These are phyloP conservation scores for Sutorius eximius DNA, from an alignment of 1,284 basidiomycete species.

Conservation along the genomic window DNA sequence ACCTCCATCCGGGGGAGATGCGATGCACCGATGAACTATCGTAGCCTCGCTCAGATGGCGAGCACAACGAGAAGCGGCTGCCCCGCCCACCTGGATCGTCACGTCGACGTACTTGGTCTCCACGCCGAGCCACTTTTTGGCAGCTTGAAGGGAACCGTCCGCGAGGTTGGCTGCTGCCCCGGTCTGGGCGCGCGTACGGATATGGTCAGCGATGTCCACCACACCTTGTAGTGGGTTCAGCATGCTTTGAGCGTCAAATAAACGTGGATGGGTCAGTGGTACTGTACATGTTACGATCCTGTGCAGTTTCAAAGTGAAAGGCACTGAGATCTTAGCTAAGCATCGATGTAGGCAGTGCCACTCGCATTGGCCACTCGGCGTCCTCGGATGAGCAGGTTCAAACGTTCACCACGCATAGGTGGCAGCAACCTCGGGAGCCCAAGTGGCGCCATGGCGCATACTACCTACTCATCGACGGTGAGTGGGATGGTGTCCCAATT, in stretches of 20 bases:
- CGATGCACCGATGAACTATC: slow-evolving; percentile 66
- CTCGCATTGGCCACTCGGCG: too few species aligned
- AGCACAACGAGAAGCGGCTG: neutral
- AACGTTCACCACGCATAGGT: too few species aligned
- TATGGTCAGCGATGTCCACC: slow-evolving; percentile 8
- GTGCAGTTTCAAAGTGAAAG: neutral
- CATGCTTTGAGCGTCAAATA: slow-evolving; percentile 1
- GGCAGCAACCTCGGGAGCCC: neutral
- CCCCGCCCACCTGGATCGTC: slow-evolving; percentile 25
- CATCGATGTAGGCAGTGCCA: neutral
- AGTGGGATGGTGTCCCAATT: neutral
- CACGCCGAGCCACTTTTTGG: slow-evolving; percentile 11
- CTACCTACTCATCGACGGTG: neutral
- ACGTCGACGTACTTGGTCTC: slow-evolving; percentile 31
- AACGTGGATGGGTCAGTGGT: neutral
- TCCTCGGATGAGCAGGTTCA: too few species aligned
- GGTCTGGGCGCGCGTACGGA: neutral
- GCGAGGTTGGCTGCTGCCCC: neutral
- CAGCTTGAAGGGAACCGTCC: slow-evolving; percentile 3
- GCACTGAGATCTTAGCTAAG: slow-evolving; percentile 1
- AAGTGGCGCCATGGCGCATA: neutral
- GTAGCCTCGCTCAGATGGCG: slow-evolving; percentile 1
- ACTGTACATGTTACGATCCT: slow-evolving; percentile 2
- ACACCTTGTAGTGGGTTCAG: slow-evolving; percentile 15
- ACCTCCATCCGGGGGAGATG: slow-evolving; percentile 70